Evolutionary conservation across 139 green algal species (phyloP), one percentile per base, ranked within the genome.

Genomic region (Chlamydomonas urium): DNA sequence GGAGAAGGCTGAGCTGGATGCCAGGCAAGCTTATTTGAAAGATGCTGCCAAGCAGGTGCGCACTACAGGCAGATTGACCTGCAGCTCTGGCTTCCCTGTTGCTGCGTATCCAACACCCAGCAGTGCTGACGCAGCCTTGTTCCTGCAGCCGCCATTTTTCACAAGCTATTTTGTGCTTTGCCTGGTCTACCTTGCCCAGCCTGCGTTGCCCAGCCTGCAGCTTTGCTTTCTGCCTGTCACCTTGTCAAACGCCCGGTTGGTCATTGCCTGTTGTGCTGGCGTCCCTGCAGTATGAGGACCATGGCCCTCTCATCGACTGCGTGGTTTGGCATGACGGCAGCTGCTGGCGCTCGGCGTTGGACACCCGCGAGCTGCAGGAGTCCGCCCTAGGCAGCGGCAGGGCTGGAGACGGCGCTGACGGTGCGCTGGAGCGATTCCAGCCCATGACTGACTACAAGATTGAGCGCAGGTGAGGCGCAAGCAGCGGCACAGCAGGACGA

Each of bases 301-400:
- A 42, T 3, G 31, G n/a, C 3, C 90, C 92, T 1, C 38, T 90
- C 26, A 56, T 97, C 2, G 85, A 98, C 47, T 89, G 75, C 36
- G 90, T 97, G 36, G 91, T 96, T 31, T 98, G 93, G 93, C 82
- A 97, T 65, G 93, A 98, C 72, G 93, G 91, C 37, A 24, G 48
- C 21, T 34, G 14, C 0, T 97, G 87, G 89, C 78, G 87, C 24
- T 89, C 84, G 0, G 93, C 93, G 0, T 53, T 98, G 5, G 93
- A 97, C 78, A 96, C 89, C 1, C 73, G 69, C 10, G 87, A 90
- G 10, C 70, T 93, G 53, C 19, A n/a, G 29, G 50, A 38, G 23
- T 26, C 33, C 23, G 24, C 47, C 4, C 1, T n/a, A 14, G 42
- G 34, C 47, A 66, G 38, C 66, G 34, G 65, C 47, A 66, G 37